phyloP scores from a whole-genome alignment of 805 yeast genomes.

The Candida palmyrensis region DNA sequence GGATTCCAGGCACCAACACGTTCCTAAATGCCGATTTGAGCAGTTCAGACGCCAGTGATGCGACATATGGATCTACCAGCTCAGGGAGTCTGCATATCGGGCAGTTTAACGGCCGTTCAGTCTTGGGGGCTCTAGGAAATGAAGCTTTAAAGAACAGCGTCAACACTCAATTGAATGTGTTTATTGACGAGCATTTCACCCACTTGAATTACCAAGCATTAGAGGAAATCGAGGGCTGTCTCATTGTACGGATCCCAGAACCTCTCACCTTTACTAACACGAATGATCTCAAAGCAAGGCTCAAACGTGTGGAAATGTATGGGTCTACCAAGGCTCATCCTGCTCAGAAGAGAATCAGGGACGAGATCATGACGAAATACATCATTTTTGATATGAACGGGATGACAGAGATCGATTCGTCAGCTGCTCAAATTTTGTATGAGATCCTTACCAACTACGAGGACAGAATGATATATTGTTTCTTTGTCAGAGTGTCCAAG shows the following conservation, averaged over 20 bases:
- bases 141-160: neutral
- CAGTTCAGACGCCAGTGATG: neutral
- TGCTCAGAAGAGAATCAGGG: constrained; percentile 31
- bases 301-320: constrained; percentile 36
- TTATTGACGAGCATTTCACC: constrained; percentile 30
- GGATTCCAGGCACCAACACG: constrained; percentile 35
- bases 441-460: constrained; percentile 25
- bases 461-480: constrained; percentile 23
- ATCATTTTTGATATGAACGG: constrained; percentile 38
- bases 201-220: constrained; percentile 30
- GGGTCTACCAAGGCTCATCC: constrained; percentile 43
- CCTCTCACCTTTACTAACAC: constrained; percentile 40
- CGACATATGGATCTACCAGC: neutral
- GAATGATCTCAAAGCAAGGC: constrained; percentile 32
- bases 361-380: constrained; percentile 34
- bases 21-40: constrained; percentile 35
- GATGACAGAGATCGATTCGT: constrained; percentile 38
- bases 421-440: constrained; percentile 34
- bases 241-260: constrained; percentile 39
- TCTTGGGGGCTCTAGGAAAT: neutral
- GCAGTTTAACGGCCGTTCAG: neutral
- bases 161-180: constrained; percentile 22
- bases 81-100: neutral
- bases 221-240: constrained; percentile 41
- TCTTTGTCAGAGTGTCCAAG: constrained; percentile 32